A percentile compares a stretch with the other conserved stretches of the same genome.
phyloP scores from a whole-genome alignment of 352 stramenopile species.

The Phytopythium litorale region DNA sequence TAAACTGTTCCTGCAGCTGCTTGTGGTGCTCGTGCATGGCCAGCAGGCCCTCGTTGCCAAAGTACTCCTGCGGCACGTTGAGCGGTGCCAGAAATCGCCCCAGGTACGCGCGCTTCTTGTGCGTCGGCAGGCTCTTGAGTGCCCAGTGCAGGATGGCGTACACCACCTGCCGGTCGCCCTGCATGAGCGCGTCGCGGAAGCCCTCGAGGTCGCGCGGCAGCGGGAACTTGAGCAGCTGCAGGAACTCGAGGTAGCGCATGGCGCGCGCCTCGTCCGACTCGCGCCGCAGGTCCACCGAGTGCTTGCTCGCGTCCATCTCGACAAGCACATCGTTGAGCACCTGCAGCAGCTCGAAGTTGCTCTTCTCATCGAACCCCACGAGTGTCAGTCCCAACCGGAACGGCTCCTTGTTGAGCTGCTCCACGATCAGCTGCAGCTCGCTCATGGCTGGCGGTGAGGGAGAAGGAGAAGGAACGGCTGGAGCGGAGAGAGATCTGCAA shows the following conservation, averaged over 20 bases:
- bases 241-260: constrained; percentile 88
- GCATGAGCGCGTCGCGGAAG: constrained; percentile 72
- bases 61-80: constrained; percentile 92
- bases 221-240: constrained; percentile 93
- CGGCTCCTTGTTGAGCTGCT: constrained; percentile 91
- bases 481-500: background rate
- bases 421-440: constrained; percentile 91
- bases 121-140: constrained; percentile 77
- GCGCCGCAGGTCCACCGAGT: constrained; percentile 83
- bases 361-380: constrained; percentile 94
- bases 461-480: background rate
- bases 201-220: constrained; percentile 65
- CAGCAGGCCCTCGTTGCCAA: constrained; percentile 80
- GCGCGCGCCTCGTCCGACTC: constrained; percentile 75
- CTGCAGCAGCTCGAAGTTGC: constrained; percentile 91
- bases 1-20: constrained; percentile 93
- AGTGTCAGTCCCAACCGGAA: constrained; percentile 88
- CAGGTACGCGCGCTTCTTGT: constrained; percentile 94
- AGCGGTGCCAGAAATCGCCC: constrained; percentile 90
- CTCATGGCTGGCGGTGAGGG: constrained; percentile 50
- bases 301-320: constrained; percentile 77
- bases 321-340: constrained; percentile 92
- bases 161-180: constrained; percentile 85
- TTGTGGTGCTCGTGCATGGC: constrained; percentile 90
- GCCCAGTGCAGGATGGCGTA: constrained; percentile 93